Percentiles rank a stretch among this genome's conserved stretches.
phyloP scores from a whole-genome alignment of 345 rosid genomes.

The Gossypium bickii region DNA sequence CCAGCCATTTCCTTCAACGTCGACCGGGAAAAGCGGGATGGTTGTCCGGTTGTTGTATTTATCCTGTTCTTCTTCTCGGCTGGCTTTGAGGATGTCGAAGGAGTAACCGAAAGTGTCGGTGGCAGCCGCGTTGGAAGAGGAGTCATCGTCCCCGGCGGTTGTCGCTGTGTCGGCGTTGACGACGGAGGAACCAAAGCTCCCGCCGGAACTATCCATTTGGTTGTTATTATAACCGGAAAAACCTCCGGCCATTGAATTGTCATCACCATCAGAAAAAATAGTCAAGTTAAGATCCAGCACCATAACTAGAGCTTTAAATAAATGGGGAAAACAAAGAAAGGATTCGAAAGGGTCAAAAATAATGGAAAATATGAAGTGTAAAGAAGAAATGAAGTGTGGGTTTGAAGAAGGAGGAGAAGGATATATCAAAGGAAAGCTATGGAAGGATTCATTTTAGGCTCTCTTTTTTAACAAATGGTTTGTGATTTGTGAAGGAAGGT shows the following conservation, averaged over 20 bases:
- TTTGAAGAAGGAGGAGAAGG: background rate
- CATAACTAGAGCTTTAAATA: background rate
- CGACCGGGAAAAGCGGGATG: slow-evolving; percentile 42
- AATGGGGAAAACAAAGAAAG: background rate
- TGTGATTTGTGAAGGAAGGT: background rate
- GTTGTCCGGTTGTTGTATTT: slow-evolving; percentile 16
- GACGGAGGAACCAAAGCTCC: slow-evolving; percentile 34
- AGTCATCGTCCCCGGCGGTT: slow-evolving; percentile 25
- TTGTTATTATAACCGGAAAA: slow-evolving; percentile 8
- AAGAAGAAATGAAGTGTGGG: background rate
- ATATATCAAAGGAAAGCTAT: background rate
- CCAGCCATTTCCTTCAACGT: slow-evolving; percentile 6
- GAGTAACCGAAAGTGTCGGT: slow-evolving; percentile 18
- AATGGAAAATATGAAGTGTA: background rate
- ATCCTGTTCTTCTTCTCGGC: background rate
- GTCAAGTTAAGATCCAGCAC: slow-evolving; percentile 57
- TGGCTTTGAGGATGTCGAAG: slow-evolving; percentile 30
- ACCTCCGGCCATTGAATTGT: slow-evolving; percentile 14
- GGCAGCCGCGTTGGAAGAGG: slow-evolving; percentile 27
- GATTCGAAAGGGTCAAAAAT: background rate
- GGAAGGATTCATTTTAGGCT: background rate
- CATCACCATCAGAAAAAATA: slow-evolving; percentile 6
- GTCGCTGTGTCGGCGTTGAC: slow-evolving; percentile 28
- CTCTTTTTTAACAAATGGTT: too few species aligned
- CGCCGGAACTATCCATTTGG: slow-evolving; percentile 34